These are phyloP conservation scores for Kazachstania africana DNA, from an alignment of 805 yeast genomes.

Conservation along the genomic window DNA sequence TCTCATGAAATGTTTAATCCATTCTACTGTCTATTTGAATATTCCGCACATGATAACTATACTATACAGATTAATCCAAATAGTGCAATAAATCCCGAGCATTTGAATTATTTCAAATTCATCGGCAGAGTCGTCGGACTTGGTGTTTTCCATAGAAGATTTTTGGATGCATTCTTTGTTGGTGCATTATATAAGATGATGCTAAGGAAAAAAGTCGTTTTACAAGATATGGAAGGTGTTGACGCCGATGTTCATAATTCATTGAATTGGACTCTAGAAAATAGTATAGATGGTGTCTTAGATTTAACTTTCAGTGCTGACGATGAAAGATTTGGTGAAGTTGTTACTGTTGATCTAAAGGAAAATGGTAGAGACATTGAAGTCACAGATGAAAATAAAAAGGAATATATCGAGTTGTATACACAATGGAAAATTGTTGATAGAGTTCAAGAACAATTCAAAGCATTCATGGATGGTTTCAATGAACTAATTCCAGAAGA, in stretches of 20 bases:
- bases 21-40: slow-evolving; percentile 91
- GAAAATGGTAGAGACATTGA: slow-evolving; percentile 80
- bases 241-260: slow-evolving; percentile 95
- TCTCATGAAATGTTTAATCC: slow-evolving; percentile 99
- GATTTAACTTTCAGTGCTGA: slow-evolving; percentile 82
- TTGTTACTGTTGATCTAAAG: slow-evolving; percentile 79
- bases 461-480: slow-evolving; percentile 94
- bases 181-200: slow-evolving; percentile 98
- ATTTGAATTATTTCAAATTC: slow-evolving; percentile 92
- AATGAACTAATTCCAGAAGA: slow-evolving; percentile 96
- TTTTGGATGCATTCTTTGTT: slow-evolving; percentile 94
- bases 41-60: slow-evolving; percentile 95
- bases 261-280: slow-evolving; percentile 89
- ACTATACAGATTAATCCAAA: slow-evolving; percentile 96
- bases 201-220: slow-evolving; percentile 83
- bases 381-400: slow-evolving; percentile 89
- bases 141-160: slow-evolving; percentile 96
- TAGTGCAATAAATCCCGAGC: slow-evolving; percentile 95
- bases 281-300: slow-evolving; percentile 78
- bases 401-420: slow-evolving; percentile 86
- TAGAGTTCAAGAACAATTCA: slow-evolving; percentile 91
- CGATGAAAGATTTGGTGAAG: slow-evolving; percentile 93
- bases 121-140: slow-evolving; percentile 97
- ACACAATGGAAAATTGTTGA: slow-evolving; percentile 93
- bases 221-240: slow-evolving; percentile 97